Evolutionary conservation across 768 basidiomycete genomes (phyloP), one percentile per base, ranked within the genome.

Genomic region (Roridomyces roridus): DNA sequence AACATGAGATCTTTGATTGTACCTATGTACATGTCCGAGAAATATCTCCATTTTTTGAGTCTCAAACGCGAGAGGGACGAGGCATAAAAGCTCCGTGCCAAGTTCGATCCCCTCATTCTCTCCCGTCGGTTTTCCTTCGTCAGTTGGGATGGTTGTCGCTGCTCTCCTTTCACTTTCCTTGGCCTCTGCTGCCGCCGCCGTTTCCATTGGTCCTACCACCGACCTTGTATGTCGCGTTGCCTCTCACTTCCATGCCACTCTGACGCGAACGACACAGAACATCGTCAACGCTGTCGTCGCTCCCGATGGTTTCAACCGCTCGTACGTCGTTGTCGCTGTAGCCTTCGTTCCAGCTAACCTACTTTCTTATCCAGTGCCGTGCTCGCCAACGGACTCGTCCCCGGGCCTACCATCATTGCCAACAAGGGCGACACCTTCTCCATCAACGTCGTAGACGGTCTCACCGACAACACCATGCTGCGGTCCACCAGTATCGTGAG

Each of bases 321-420:
- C 68, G 70, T 72, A 21, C 42, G 74, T 65, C n/a, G 8, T 25
- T 4, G 21, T 9, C 21, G 20, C 12, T 0, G 0, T 35, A 14
- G 36, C 65, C 64, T 17, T 34, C 31, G 31, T 4, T 15, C 15
- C 11, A 11, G 31, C 23, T 57, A 2, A 41, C 5, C 37, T 51
- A 25, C n/a, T n/a, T n/a, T n/a, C n/a, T n/a, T 10, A 6, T 39
- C n/a, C 11, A 78, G 77, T 31, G 68, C 79, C 21, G 71, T 75
- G 5, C 66, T 83, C 39, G 77, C 80, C 26, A 74, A 71, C 75
- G 59, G 59, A 3, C 48, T 49, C 14, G 50, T 60, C 8, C 59
- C 81, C 6, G 81, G 78, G 2, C 79, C 81, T 10, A 53, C 77
- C 21, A 75, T 82, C 55, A n/a, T 34, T 26, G 52, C 50, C 31